phyloP scores from a whole-genome alignment of 495 filamentous ascomycete genomes.

The Alectoria sarmentosa region DNA sequence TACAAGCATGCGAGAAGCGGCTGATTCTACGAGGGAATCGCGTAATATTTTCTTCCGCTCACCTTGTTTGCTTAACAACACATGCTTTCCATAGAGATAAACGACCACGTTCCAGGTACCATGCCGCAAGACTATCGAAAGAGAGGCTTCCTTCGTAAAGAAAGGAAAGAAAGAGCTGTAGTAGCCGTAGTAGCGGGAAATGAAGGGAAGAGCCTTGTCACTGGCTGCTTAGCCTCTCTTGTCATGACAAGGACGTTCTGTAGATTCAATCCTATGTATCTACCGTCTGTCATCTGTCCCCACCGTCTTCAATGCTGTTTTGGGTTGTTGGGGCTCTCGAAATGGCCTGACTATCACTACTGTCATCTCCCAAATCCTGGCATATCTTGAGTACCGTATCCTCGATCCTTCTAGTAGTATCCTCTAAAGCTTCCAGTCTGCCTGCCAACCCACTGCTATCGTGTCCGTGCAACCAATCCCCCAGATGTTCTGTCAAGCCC shows the following conservation, averaged over 20 bases:
- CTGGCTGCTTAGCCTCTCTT: too few relatives aligned
- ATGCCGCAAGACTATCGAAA: background rate
- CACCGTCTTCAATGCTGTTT: background rate
- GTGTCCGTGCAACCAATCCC: constrained; percentile 26
- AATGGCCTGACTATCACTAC: constrained; percentile 5
- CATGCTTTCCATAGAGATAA: background rate
- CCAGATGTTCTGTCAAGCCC: constrained; percentile 25
- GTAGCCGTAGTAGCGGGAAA: too few relatives aligned
- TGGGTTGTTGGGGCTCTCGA: background rate
- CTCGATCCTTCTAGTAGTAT: constrained; percentile 30
- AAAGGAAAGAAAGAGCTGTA: background rate
- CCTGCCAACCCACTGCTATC: constrained; percentile 23
- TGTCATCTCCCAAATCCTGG: constrained; percentile 22
- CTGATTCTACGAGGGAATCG: background rate
- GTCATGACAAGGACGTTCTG: too few relatives aligned
- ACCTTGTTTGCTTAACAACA: background rate
- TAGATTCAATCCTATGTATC: too few relatives aligned
- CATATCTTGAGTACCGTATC: constrained; percentile 27
- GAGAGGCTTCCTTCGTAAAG: background rate
- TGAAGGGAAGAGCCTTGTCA: background rate
- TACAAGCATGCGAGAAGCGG: too few relatives aligned
- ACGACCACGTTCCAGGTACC: background rate
- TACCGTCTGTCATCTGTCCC: background rate
- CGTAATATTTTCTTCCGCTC: background rate
- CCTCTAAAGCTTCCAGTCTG: constrained; percentile 31